Conservation (phyloP, 176 grass and related monocot genomes). For the Cenchrus purpureus region DNA sequence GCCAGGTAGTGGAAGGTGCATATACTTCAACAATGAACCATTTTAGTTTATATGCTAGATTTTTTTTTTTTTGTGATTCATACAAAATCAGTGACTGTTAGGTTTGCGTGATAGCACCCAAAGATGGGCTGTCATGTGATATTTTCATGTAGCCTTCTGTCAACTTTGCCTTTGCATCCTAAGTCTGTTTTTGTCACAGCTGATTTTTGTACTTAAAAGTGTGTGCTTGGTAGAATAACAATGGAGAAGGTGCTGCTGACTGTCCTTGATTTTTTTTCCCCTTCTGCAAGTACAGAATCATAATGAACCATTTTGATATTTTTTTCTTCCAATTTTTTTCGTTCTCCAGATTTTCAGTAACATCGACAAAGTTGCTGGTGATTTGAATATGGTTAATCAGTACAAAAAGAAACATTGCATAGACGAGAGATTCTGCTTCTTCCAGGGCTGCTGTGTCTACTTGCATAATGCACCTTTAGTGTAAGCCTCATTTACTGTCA, state of each 20-base stretch:
- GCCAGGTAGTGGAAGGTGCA: slow-evolving; percentile 26
- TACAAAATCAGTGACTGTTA: not conserved
- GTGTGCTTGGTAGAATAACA: not conserved
- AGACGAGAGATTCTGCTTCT: slow-evolving; percentile 83
- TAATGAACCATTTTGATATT: slow-evolving; percentile 34
- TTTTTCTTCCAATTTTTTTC: slow-evolving; percentile 37
- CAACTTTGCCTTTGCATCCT: slow-evolving; percentile 13
- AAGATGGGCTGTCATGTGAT: not conserved
- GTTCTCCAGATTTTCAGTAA: slow-evolving; percentile 78
- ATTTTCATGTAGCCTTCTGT: slow-evolving; percentile 2
- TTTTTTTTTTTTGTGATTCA: slow-evolving; percentile 4
- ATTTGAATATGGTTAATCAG: slow-evolving; percentile 52
- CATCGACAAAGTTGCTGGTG: slow-evolving; percentile 50
- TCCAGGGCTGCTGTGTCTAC: slow-evolving; percentile 75
- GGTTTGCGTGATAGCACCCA: slow-evolving; percentile 15
- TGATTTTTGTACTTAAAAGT: not conserved
- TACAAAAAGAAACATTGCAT: slow-evolving; percentile 80
- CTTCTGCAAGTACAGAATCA: slow-evolving; percentile 10
- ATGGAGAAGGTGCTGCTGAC: not conserved
- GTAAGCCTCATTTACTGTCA: slow-evolving; percentile 61
- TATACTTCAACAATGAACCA: not conserved
- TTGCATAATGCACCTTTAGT: slow-evolving; percentile 58
- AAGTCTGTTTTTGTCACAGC: slow-evolving; percentile 23
- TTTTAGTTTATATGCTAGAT: slow-evolving; percentile 8
- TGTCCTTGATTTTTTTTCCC: not conserved